Evolutionary conservation across 208 protist genomes (phyloP).

Genomic region (Acanthamoeba healyi): DNA sequence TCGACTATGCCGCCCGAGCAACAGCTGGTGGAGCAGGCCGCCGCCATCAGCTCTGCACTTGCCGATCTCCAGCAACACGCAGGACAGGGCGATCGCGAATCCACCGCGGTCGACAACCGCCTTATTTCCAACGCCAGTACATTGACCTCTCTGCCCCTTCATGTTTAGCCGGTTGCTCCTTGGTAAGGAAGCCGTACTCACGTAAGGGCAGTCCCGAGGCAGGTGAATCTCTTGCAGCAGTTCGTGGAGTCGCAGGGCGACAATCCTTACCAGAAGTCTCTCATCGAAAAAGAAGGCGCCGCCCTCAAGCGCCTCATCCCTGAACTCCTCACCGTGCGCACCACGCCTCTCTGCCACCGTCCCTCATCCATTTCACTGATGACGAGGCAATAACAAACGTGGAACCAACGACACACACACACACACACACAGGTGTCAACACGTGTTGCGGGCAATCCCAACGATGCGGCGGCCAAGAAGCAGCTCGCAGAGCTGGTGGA

Average conservation of each 20-base stretch:
- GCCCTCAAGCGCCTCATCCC: slow-evolving; percentile 35
- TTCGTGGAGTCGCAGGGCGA: slow-evolving; percentile 54
- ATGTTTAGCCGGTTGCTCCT: background rate
- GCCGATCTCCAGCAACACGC: slow-evolving; percentile 16
- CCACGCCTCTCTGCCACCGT: background rate
- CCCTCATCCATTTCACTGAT: too few species aligned
- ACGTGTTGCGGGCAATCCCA: background rate
- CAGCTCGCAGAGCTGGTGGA: slow-evolving; percentile 51
- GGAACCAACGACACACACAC: background rate
- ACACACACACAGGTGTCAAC: background rate
- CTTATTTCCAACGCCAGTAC: slow-evolving; percentile 39
- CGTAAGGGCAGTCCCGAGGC: background rate
- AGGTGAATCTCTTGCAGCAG: slow-evolving; percentile 31
- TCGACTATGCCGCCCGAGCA: slow-evolving; percentile 42
- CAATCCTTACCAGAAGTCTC: background rate
- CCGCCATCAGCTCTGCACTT: slow-evolving; percentile 18
- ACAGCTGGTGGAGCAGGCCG: slow-evolving; percentile 49
- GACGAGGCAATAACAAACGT: too few species aligned
- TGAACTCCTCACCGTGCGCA: background rate
- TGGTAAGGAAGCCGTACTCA: background rate
- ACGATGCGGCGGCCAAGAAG: background rate
- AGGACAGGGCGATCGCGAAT: slow-evolving; percentile 1
- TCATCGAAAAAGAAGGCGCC: background rate
- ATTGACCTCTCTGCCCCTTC: background rate
- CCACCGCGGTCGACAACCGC: background rate